Evolutionary conservation across 306 rosid genomes (phyloP).

Genomic region (Spatholobus suberectus): DNA sequence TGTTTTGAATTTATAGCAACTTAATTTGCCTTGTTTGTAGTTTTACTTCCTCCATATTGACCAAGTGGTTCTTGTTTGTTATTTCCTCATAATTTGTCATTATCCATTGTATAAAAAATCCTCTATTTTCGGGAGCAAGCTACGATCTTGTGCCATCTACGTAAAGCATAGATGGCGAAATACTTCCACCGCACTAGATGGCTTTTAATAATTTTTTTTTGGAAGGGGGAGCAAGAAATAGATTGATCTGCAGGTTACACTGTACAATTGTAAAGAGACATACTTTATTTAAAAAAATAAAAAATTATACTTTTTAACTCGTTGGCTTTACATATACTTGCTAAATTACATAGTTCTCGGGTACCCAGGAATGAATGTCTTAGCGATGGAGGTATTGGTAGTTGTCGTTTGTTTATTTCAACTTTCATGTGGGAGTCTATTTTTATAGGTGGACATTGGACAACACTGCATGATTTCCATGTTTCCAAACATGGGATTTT

Average conservation of each 20-base stretch:
- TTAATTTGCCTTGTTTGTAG: not conserved
- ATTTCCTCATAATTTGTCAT: conserved; percentile 18
- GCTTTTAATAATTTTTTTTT: not conserved
- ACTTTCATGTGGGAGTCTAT: not conserved
- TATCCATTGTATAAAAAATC: not conserved
- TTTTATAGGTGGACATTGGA: not conserved
- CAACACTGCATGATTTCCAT: not conserved
- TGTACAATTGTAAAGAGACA: not conserved
- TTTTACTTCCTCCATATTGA: conserved; percentile 23
- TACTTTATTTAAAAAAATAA: not conserved
- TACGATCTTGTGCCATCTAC: not conserved
- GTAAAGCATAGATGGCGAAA: not conserved
- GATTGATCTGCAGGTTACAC: not conserved
- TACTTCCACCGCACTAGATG: not conserved
- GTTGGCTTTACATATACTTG: no score
- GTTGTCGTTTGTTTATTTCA: not conserved
- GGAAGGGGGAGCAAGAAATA: not conserved
- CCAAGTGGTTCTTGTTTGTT: not conserved
- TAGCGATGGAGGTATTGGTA: not conserved
- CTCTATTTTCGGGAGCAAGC: not conserved
- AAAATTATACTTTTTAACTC: not conserved
- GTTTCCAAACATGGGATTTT: not conserved
- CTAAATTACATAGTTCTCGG: not conserved
- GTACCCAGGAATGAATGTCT: not conserved
- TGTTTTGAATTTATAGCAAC: conserved; percentile 31